A percentile compares a stretch with the other conserved stretches of the same genome.
Evolutionary conservation across 208 protist species (phyloP).

Genomic region (Lotmaria passim): DNA sequence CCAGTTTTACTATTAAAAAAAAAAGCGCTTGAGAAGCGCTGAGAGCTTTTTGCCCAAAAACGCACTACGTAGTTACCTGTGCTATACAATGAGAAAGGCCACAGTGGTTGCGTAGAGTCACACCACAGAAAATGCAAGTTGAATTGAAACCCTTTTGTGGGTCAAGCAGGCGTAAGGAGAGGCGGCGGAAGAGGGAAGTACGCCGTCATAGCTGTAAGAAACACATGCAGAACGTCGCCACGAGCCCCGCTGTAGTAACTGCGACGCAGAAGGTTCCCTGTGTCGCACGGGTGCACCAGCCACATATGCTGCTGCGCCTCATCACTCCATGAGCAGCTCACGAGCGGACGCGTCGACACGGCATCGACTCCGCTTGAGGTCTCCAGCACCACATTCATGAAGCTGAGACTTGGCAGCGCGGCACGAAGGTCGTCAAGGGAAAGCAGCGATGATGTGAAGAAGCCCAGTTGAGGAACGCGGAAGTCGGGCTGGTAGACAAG

Average conservation of each 20-base stretch:
- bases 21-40: too few relatives aligned
- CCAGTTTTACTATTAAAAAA: too few relatives aligned
- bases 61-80: too few relatives aligned
- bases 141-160: neutral
- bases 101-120: too few relatives aligned
- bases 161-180: slow-evolving; percentile 15
- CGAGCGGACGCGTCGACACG: slow-evolving; percentile 18
- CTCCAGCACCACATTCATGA: neutral
- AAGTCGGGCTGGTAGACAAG: slow-evolving; percentile 28
- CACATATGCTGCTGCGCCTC: slow-evolving; percentile 53
- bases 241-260: slow-evolving; percentile 22
- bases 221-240: slow-evolving; percentile 43
- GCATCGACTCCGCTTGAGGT: neutral
- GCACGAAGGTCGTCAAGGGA: slow-evolving; percentile 23
- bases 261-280: slow-evolving; percentile 37
- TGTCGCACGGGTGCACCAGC: slow-evolving; percentile 68
- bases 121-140: neutral
- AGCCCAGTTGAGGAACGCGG: slow-evolving; percentile 48
- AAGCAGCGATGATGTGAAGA: slow-evolving; percentile 31
- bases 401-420: slow-evolving; percentile 33
- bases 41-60: too few relatives aligned
- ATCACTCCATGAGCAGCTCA: slow-evolving; percentile 48
- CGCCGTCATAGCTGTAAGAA: slow-evolving; percentile 42
- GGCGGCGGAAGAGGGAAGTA: slow-evolving; percentile 24
- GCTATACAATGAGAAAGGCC: neutral